phyloP scores from a whole-genome alignment of 179 eudicot genomes.

The Nepenthes alata region DNA sequence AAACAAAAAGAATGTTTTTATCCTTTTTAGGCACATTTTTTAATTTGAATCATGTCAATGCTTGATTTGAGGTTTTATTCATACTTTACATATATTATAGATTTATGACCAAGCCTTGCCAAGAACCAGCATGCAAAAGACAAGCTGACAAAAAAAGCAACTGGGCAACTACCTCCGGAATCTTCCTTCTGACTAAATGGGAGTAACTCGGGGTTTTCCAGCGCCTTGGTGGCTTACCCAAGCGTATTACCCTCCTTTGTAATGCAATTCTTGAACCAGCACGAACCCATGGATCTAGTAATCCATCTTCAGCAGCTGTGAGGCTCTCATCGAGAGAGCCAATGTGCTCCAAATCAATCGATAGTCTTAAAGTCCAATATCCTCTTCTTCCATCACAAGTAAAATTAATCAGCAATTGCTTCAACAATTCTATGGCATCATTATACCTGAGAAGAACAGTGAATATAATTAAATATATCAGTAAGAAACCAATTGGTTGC shows the following conservation, averaged over 20 bases:
- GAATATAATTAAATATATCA: neutral
- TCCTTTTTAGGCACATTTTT: too few relatives aligned
- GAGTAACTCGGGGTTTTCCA: slow-evolving; percentile 80
- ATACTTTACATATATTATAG: too few relatives aligned
- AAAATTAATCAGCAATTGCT: slow-evolving; percentile 38
- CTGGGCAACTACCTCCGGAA: slow-evolving; percentile 47
- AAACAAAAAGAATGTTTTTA: neutral
- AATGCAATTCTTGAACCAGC: slow-evolving; percentile 79
- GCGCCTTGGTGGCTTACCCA: slow-evolving; percentile 94
- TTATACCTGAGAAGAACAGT: slow-evolving; percentile 33
- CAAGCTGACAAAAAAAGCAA: neutral
- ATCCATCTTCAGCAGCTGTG: slow-evolving; percentile 65
- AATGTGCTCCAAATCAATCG: slow-evolving; percentile 74
- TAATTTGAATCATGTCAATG: too few relatives aligned
- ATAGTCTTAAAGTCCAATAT: slow-evolving; percentile 88
- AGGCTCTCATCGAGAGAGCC: slow-evolving; percentile 72
- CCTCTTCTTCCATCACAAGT: slow-evolving; percentile 73
- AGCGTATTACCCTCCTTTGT: slow-evolving; percentile 73
- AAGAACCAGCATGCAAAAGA: neutral
- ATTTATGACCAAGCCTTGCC: neutral
- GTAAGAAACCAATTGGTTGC: neutral
- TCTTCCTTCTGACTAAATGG: slow-evolving; percentile 59
- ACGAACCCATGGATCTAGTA: slow-evolving; percentile 81
- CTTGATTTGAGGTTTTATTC: too few relatives aligned
- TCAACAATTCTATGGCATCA: slow-evolving; percentile 64